Percentiles rank a stretch among this genome's conserved stretches.
phyloP scores from a whole-genome alignment of 108 stramenopile genomes.

The Cyclotella cryptica region DNA sequence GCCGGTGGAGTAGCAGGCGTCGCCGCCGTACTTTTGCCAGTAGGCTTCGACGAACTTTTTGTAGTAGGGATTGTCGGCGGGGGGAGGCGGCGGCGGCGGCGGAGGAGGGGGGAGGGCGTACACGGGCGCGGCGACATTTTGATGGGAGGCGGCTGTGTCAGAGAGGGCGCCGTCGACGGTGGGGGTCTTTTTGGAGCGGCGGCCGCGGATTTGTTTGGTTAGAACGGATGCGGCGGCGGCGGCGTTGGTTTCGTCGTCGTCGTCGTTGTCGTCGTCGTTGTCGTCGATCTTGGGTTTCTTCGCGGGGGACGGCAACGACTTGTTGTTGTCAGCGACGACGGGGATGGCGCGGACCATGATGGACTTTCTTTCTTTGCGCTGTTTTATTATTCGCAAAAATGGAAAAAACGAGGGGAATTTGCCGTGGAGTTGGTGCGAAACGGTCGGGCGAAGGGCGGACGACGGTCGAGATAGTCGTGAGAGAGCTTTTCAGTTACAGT shows the following conservation, averaged over 20 bases:
- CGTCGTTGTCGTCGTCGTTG: not conserved
- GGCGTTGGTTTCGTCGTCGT: not conserved
- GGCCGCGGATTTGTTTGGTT: not conserved
- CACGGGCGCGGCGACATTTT: not conserved
- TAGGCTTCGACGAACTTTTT: slow-evolving; percentile 27
- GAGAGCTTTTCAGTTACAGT: too few species aligned
- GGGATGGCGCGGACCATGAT: slow-evolving; percentile 7
- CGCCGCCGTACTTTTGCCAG: slow-evolving; percentile 20
- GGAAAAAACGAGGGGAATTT: too few species aligned
- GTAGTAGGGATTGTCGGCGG: slow-evolving; percentile 36
- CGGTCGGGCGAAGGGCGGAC: too few species aligned
- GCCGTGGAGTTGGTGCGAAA: too few species aligned
- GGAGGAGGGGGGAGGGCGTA: slow-evolving; percentile 3
- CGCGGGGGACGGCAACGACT: not conserved
- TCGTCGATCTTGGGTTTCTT: not conserved
- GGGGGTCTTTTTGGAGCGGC: not conserved
- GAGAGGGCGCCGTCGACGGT: not conserved
- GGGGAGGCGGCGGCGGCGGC: slow-evolving; percentile 29
- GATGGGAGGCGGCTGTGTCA: not conserved
- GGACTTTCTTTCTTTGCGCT: not conserved
- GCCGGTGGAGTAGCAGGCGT: too few species aligned
- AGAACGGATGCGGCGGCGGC: too few species aligned
- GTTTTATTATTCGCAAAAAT: not conserved
- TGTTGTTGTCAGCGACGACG: not conserved
- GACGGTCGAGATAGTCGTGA: too few species aligned